Percentiles rank a stretch among this genome's conserved stretches.
These are phyloP conservation scores for Blakeslea trispora DNA, from an alignment of 371 early-diverging fungal genomes.

Conservation along the genomic window DNA sequence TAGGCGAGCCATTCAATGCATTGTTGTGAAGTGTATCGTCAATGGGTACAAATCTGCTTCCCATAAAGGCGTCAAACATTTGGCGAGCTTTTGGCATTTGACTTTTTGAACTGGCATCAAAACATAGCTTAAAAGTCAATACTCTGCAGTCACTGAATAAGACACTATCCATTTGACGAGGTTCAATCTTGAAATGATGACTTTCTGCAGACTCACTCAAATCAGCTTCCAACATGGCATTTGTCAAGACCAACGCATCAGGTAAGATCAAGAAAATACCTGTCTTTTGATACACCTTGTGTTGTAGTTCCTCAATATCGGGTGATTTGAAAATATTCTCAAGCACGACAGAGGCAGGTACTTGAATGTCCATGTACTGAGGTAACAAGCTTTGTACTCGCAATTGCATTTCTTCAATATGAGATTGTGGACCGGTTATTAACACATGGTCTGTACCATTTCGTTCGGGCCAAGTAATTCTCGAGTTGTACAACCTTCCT, in stretches of 20 bases:
- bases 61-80: slow-evolving; percentile 28
- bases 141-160: slow-evolving; percentile 19
- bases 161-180: slow-evolving; percentile 1
- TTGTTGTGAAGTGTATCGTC: slow-evolving; percentile 24
- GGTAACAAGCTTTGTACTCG: slow-evolving; percentile 25
- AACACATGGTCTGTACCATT: slow-evolving; percentile 29
- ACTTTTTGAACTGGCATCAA: slow-evolving; percentile 22
- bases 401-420: slow-evolving; percentile 27
- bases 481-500: slow-evolving; percentile 26
- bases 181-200: slow-evolving; percentile 16
- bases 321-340: slow-evolving; percentile 21
- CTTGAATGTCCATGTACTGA: slow-evolving; percentile 20
- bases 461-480: slow-evolving; percentile 27
- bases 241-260: slow-evolving; percentile 6
- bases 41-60: slow-evolving; percentile 22
- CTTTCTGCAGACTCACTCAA: not conserved
- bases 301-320: slow-evolving; percentile 23
- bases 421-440: slow-evolving; percentile 26
- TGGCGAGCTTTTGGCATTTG: slow-evolving; percentile 13
- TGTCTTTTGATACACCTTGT: slow-evolving; percentile 14
- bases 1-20: slow-evolving; percentile 22
- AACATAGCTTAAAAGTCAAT: slow-evolving; percentile 20
- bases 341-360: slow-evolving; percentile 28
- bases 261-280: slow-evolving; percentile 22
- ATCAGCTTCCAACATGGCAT: not conserved